Conservation (phyloP, 2,329 filamentous ascomycete genomes). For the Arachnopeziza araneosa region DNA sequence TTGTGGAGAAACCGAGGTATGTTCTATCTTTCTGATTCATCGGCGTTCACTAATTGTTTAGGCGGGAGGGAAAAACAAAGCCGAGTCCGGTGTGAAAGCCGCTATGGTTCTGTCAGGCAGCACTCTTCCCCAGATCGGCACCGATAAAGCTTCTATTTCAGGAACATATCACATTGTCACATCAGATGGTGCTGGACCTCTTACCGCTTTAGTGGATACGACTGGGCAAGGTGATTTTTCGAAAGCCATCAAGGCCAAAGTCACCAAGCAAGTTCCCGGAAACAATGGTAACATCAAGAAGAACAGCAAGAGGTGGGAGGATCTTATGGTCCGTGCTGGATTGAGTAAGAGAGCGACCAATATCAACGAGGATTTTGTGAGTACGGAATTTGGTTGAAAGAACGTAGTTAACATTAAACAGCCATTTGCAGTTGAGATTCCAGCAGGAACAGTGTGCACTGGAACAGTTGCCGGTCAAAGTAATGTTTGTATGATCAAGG, state of each 20-base stretch:
- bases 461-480: conserved; percentile 53
- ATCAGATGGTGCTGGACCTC: conserved; percentile 37
- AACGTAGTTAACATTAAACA: neutral
- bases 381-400: neutral
- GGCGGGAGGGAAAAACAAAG: conserved; percentile 27
- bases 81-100: conserved; percentile 26
- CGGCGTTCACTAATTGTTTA: conserved; percentile 31
- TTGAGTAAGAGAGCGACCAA: conserved; percentile 15
- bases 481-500: conserved; percentile 55
- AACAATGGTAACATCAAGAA: conserved; percentile 31
- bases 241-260: conserved; percentile 25
- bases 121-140: conserved; percentile 37
- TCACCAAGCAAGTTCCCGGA: conserved; percentile 35
- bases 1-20: neutral
- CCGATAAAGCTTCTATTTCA: conserved; percentile 30
- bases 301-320: conserved; percentile 14
- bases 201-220: conserved; percentile 24
- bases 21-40: conserved; percentile 11
- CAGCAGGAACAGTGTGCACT: conserved; percentile 38
- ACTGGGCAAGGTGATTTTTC: conserved; percentile 34
- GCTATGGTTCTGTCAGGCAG: conserved; percentile 34
- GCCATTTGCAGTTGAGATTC: neutral
- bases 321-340: conserved; percentile 5
- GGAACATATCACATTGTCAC: conserved; percentile 38
- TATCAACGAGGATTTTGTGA: conserved; percentile 12